Base-by-base conservation (phyloP, 176 grass and related monocot genomes). In the Luzula sylvatica region DNA sequence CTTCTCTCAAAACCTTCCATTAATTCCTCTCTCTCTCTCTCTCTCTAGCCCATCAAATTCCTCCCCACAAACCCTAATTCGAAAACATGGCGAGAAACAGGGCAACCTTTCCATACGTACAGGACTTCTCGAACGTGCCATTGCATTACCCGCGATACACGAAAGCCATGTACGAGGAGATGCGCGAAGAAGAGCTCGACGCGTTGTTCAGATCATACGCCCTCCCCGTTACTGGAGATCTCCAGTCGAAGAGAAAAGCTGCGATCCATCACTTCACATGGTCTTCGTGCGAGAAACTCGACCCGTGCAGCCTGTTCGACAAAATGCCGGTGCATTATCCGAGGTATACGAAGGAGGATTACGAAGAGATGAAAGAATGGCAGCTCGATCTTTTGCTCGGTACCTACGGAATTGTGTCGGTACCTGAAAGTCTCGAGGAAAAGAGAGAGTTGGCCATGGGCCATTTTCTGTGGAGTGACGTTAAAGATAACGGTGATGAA, bases 311-410 rank as follows among this genome's bases (percentile, higher is more conserved):
- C 3, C 15, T 51, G 15, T 51, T 51, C 46, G 30, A 35, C 1
- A 35, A 55, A 27, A 43, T 73, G 45, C 56, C 70, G 23, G 3
- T 56, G 19, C 44, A 73, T 48, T 73, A 53, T 16, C 70, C 56
- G 8, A 42, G 47, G 11, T 65, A 52, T 57, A 58, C 19, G 8
- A 58, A 40, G 61, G 46, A 11, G 11, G 41, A 66, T 23, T 57
- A 71, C 38, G 68, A 71, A 50, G 9, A 35, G 26, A 71, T 71
- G 68, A 39, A 23, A 15, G 54, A 59, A 43, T 71, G 68, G 68
- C 38, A 71, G 16, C 24, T 71, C 13, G 55, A 71, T 20, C 23
- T 39, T 26, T 44, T 71, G 21, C 68, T 71, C 6, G 20, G 18
- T 5, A 29, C 39, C 12, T 71, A 71, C 13, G 68, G 68, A 3